Base-by-base conservation (phyloP, 306 rosid genomes). In the Carpinus fangiana region DNA sequence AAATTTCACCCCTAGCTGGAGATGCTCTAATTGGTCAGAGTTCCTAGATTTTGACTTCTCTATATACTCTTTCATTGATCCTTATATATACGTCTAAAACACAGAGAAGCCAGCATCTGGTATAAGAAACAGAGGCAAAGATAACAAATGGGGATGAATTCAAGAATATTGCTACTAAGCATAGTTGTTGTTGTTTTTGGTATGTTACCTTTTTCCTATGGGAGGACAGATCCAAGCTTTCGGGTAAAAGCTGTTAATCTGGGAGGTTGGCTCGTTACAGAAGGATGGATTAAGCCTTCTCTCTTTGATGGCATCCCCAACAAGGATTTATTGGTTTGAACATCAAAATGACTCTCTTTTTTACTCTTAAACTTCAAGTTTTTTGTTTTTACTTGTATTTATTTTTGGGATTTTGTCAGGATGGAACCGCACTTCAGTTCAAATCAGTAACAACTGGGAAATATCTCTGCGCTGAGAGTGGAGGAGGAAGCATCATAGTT, bases 201-300 rank as follows among this genome's bases (percentile, higher is more conserved):
- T 9, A 13, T 68, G 20, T 18, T 86, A 21, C 57, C 80, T 17
- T 18, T 62, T 2, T 75, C 82, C 50, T 56, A 38, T 52, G 90
- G 84, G 43, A 87, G 73, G 38, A 3, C 5, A 10, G 10, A 59
- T 77, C 66, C 59, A 0, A 57, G 52, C 16, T 79, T 79, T 76
- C 31, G 50, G 59, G 73, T 89, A 12, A 91, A 14, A 82, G 91
- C 96, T 8, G 96, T 93, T 53, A 91, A 85, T 74, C 78, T 93
- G 1, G 98, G 98, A 52, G 96, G 96, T 28, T 93, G 98, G 96
- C 81, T 93, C 1, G 93, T 91, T 5, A 87, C 93, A 6, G 98
- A 93, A 83, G 98, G 96, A 75, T 93, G 96, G 98, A 93, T 93
- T 3, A 87, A 91, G 80, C 98, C 96, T 76, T 87, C 93, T 70